These are phyloP conservation scores for Udeniomyces megalosporus DNA, from an alignment of 768 basidiomycete genomes.

Conservation along the genomic window DNA sequence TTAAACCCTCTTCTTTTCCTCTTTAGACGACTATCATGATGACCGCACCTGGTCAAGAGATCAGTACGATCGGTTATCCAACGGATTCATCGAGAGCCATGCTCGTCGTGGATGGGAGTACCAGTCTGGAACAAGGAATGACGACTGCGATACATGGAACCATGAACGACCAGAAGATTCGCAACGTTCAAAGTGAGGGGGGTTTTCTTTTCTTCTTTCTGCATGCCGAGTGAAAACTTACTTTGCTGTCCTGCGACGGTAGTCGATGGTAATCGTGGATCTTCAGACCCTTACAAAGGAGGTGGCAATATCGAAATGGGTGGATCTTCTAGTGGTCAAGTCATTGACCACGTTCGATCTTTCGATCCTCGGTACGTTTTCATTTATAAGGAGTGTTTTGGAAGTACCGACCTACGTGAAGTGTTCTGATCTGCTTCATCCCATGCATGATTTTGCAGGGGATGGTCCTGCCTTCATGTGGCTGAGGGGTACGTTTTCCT, in stretches of 20 bases:
- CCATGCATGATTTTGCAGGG: too few relatives aligned
- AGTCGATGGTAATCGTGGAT: too few relatives aligned
- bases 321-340: constrained; percentile 34
- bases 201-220: not conserved
- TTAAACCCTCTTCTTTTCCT: too few relatives aligned
- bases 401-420: too few relatives aligned
- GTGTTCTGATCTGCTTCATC: too few relatives aligned
- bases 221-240: too few relatives aligned
- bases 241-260: too few relatives aligned
- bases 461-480: constrained; percentile 68
- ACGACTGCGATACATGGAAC: constrained; percentile 54
- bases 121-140: constrained; percentile 4
- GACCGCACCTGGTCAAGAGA: constrained; percentile 54
- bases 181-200: constrained; percentile 45
- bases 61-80: constrained; percentile 63
- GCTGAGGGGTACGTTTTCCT: constrained; percentile 4
- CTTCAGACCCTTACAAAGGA: constrained; percentile 7
- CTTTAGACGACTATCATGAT: constrained; percentile 55
- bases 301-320: constrained; percentile 55
- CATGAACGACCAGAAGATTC: constrained; percentile 46
- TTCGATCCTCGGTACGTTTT: constrained; percentile 55
- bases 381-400: too few relatives aligned
- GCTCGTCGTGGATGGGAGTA: constrained; percentile 45
- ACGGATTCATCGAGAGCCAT: constrained; percentile 49
- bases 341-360: constrained; percentile 60